Percentiles rank a stretch among this genome's conserved stretches.
Evolutionary conservation across 2,329 filamentous ascomycete genomes (phyloP).

Genomic region (Pezizomycotina sp.): DNA sequence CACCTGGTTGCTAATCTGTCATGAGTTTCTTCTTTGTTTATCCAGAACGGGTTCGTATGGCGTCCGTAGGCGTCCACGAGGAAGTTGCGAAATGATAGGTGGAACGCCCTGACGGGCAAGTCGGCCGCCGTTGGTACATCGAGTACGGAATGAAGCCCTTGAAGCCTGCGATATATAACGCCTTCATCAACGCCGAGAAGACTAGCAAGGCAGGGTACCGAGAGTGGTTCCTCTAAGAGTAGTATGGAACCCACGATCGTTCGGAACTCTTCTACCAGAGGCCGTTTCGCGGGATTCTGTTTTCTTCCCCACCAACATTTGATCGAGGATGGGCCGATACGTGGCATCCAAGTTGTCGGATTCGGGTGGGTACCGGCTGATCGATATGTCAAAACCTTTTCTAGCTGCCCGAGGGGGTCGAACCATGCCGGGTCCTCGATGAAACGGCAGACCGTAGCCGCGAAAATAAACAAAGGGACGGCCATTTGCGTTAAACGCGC

Average conservation of each 20-base stretch:
- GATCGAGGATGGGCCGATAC: conserved; percentile 6
- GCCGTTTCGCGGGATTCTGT: neutral
- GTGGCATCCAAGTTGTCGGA: no score
- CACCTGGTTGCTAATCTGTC: conserved; percentile 3
- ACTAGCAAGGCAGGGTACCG: conserved; percentile 1
- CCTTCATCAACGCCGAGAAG: conserved; percentile 3
- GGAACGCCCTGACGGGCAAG: conserved; percentile 6
- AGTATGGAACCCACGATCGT: conserved; percentile 8
- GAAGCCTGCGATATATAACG: conserved; percentile 1
- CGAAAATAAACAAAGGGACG: conserved; percentile 11
- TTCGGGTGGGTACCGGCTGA: no score
- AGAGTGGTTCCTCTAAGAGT: conserved; percentile 6
- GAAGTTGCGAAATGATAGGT: conserved; percentile 15
- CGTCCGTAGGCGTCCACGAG: conserved; percentile 1
- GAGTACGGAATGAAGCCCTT: conserved; percentile 4
- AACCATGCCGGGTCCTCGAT: conserved; percentile 4
- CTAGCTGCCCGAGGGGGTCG: no score
- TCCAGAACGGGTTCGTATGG: conserved; percentile 7
- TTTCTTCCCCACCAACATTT: neutral
- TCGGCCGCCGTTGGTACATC: no score
- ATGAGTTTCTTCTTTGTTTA: conserved; percentile 4
- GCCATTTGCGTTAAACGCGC: conserved; percentile 3
- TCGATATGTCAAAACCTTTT: no score
- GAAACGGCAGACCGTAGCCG: conserved; percentile 12
- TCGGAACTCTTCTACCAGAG: conserved; percentile 1